Evolutionary conservation across 345 rosid species (phyloP), one percentile per base, ranked within the genome.

Genomic region (Gossypium turneri): DNA sequence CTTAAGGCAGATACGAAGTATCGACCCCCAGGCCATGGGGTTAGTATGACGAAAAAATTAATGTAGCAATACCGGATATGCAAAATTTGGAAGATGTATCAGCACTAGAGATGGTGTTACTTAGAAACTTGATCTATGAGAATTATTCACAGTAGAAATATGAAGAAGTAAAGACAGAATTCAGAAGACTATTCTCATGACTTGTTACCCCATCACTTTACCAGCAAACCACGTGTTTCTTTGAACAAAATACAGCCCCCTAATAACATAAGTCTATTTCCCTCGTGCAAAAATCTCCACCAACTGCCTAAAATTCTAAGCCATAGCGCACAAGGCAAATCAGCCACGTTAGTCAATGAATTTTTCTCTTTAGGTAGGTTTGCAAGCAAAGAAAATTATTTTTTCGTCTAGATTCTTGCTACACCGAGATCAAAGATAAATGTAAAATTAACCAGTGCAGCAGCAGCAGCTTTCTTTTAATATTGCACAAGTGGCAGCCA

Each of bases 401-500:
- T 67, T 19, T 10, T 34, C 20, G 8, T 1, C 38, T 11, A 63
- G 7, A 38, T 67, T 66, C 34, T 66, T 20, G 52, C 16, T 66
- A 66, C 70, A 65, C 17, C 27, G 7, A 66, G 29, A 43, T 66
- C 9, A 44, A 66, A 66, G 11, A 20, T 66, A 44, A 44, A 66
- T 44, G 12, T 66, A 47, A 67, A 45, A 22, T 13, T 47, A 67
- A 67, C 9, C 9, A 22, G 13, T 13, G 4, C 47, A 20, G 55
- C 34, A 45, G 71, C 56, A 47, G 56, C 71, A 67, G 11, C 70
- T 5, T 44, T 45, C 70, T 12, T 66, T 45, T 44, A 66, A 20
- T 8, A 67, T 45, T 45, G 19, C 53, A 45, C 22, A 44, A 16
- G 38, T 12, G 11, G 50, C 12, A 64, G 70, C 53, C 20, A 19